A percentile compares a stretch with the other conserved stretches of the same genome.
phyloP scores from a whole-genome alignment of 1,139 yeast species.

The Tardiomyces blankii region DNA sequence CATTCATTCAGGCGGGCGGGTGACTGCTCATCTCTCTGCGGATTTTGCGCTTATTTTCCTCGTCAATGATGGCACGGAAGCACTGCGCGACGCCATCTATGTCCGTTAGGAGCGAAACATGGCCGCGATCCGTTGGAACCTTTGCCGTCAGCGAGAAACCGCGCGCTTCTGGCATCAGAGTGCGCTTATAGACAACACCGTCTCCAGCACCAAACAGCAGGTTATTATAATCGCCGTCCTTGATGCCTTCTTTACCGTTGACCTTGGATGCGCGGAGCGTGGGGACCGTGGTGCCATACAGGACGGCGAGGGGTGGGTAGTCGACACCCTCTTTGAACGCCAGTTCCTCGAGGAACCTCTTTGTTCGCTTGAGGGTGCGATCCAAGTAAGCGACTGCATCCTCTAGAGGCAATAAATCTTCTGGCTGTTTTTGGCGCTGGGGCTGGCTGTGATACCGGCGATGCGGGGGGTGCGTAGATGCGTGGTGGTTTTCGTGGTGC shows the following conservation, averaged over 20 bases:
- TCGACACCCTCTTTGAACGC: conserved; percentile 38
- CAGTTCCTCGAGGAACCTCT: conserved; percentile 46
- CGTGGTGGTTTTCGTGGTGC: not conserved
- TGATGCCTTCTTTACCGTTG: conserved; percentile 46
- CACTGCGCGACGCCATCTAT: conserved; percentile 62
- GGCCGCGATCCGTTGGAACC: conserved; percentile 57
- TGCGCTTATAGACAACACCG: conserved; percentile 77
- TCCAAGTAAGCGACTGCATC: conserved; percentile 56
- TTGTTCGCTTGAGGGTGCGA: conserved; percentile 51
- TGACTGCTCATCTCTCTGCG: no score
- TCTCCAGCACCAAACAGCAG: conserved; percentile 86
- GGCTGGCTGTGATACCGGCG: not conserved
- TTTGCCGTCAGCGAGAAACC: conserved; percentile 50
- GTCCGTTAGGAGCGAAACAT: conserved; percentile 71
- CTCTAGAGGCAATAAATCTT: conserved; percentile 32
- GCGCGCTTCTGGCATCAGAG: conserved; percentile 65
- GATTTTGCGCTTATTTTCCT: conserved; percentile 9
- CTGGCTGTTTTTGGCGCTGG: not conserved
- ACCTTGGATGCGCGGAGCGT: conserved; percentile 75
- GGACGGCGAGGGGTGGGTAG: conserved; percentile 77
- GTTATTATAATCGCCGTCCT: conserved; percentile 60
- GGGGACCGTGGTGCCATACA: conserved; percentile 73
- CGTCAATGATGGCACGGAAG: conserved; percentile 38
- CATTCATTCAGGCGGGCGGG: no score
- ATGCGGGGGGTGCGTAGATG: not conserved